Conservation (phyloP, 257 asterid species). For the Nicotiana knightiana region DNA sequence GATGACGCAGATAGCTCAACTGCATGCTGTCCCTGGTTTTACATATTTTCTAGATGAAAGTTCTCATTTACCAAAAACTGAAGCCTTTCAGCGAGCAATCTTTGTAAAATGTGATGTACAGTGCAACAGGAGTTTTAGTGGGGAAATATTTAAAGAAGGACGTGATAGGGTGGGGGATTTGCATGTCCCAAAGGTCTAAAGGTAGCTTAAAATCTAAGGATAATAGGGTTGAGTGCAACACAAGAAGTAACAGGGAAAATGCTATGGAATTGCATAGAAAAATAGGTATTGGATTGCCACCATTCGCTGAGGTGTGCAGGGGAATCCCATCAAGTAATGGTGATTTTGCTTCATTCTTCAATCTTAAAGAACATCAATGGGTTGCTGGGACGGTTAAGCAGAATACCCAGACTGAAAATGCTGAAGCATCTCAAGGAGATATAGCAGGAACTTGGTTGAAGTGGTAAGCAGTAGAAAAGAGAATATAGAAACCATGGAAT, state of each 20-base stretch:
- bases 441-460: slow-evolving; percentile 27
- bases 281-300: not conserved
- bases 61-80: slow-evolving; percentile 32
- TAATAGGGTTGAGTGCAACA: slow-evolving; percentile 26
- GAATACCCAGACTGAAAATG: slow-evolving; percentile 22
- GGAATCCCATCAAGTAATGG: slow-evolving; percentile 9
- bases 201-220: slow-evolving; percentile 29
- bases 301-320: slow-evolving; percentile 22
- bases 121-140: slow-evolving; percentile 43
- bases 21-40: slow-evolving; percentile 75
- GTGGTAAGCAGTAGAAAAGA: slow-evolving; percentile 25
- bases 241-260: slow-evolving; percentile 21
- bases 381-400: slow-evolving; percentile 18
- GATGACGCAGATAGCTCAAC: slow-evolving; percentile 56
- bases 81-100: slow-evolving; percentile 27
- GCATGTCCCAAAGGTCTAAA: slow-evolving; percentile 22
- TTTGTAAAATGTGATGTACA: slow-evolving; percentile 40
- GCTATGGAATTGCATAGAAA: slow-evolving; percentile 25
- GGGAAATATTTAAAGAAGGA: slow-evolving; percentile 32
- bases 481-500: slow-evolving; percentile 30
- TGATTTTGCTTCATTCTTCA: slow-evolving; percentile 27
- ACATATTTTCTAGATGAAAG: slow-evolving; percentile 54
- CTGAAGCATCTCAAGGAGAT: slow-evolving; percentile 34
- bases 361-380: slow-evolving; percentile 15
- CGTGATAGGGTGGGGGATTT: slow-evolving; percentile 19